Conservation (phyloP, 768 basidiomycete genomes). For the Tylopilus sp. region DNA sequence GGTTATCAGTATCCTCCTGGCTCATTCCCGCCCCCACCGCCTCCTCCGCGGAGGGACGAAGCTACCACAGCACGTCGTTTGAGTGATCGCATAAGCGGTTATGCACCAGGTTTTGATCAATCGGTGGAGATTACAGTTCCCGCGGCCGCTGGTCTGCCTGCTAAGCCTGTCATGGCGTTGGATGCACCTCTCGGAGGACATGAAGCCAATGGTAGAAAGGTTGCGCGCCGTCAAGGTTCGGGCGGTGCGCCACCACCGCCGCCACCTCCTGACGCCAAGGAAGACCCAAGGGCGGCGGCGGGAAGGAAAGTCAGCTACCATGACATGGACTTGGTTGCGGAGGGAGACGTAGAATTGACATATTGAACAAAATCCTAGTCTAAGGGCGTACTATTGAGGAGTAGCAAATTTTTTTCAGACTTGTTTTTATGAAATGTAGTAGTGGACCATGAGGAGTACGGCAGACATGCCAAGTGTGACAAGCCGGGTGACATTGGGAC, state of each 20-base stretch:
- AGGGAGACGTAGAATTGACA: slow-evolving; percentile 63
- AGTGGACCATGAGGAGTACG: slow-evolving; percentile 27
- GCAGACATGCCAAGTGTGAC: slow-evolving; percentile 29
- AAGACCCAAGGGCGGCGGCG: slow-evolving; percentile 88
- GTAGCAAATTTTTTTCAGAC: slow-evolving; percentile 14
- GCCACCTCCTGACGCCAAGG: slow-evolving; percentile 84
- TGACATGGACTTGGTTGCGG: slow-evolving; percentile 92
- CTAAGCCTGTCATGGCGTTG: slow-evolving; percentile 65
- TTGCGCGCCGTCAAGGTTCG: slow-evolving; percentile 36
- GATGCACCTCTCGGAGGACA: slow-evolving; percentile 46
- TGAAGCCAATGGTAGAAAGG: slow-evolving; percentile 32
- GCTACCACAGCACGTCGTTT: slow-evolving; percentile 58
- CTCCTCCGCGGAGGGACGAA: slow-evolving; percentile 55
- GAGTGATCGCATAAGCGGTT: slow-evolving; percentile 80
- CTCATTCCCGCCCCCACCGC: slow-evolving; percentile 34
- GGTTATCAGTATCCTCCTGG: slow-evolving; percentile 39
- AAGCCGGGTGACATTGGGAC: slow-evolving; percentile 23
- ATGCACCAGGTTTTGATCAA: slow-evolving; percentile 49
- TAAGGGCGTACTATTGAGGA: slow-evolving; percentile 25
- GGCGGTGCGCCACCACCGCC: slow-evolving; percentile 62
- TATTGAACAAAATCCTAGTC: slow-evolving; percentile 30
- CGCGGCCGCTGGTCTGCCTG: slow-evolving; percentile 70
- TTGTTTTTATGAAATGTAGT: slow-evolving; percentile 29
- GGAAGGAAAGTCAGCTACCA: slow-evolving; percentile 91
- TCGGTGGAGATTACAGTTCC: slow-evolving; percentile 46